These are phyloP conservation scores for Malbranchea zuffiana DNA, from an alignment of 2,329 filamentous ascomycete genomes.

Conservation along the genomic window DNA sequence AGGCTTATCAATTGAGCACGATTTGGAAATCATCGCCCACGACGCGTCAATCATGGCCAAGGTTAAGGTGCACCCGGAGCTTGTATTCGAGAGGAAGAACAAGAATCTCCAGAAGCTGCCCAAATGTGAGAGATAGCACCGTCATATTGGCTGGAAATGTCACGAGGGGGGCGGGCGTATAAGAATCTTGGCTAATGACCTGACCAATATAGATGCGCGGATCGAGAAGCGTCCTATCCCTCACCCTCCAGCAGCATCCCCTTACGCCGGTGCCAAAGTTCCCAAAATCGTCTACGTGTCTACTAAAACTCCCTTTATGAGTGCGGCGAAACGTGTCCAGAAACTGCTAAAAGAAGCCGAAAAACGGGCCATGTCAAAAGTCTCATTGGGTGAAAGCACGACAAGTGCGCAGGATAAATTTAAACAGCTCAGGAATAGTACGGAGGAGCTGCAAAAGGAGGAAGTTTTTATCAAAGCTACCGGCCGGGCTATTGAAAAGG, in stretches of 20 bases:
- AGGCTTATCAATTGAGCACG: too few species aligned
- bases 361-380: conserved; percentile 40
- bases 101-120: conserved; percentile 27
- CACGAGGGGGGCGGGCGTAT: neutral
- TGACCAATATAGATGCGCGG: conserved; percentile 33
- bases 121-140: conserved; percentile 21
- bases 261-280: conserved; percentile 38
- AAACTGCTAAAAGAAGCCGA: conserved; percentile 44
- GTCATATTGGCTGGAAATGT: too few species aligned
- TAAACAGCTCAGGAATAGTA: conserved; percentile 23
- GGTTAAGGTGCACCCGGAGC: conserved; percentile 15
- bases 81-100: conserved; percentile 33
- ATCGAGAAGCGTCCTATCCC: conserved; percentile 48
- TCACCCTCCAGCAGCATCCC: conserved; percentile 45
- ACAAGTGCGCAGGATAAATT: conserved; percentile 25
- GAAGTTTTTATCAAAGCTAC: conserved; percentile 49
- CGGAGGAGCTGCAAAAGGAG: conserved; percentile 33
- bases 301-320: conserved; percentile 45
- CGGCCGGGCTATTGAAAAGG: conserved; percentile 48
- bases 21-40: neutral
- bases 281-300: conserved; percentile 50
- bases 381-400: conserved; percentile 26
- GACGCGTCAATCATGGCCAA: conserved; percentile 9
- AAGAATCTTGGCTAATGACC: neutral
- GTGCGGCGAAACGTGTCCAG: conserved; percentile 49